These are phyloP conservation scores for Boletus sp. DNA, from an alignment of 1,284 basidiomycete genomes.

Conservation along the genomic window DNA sequence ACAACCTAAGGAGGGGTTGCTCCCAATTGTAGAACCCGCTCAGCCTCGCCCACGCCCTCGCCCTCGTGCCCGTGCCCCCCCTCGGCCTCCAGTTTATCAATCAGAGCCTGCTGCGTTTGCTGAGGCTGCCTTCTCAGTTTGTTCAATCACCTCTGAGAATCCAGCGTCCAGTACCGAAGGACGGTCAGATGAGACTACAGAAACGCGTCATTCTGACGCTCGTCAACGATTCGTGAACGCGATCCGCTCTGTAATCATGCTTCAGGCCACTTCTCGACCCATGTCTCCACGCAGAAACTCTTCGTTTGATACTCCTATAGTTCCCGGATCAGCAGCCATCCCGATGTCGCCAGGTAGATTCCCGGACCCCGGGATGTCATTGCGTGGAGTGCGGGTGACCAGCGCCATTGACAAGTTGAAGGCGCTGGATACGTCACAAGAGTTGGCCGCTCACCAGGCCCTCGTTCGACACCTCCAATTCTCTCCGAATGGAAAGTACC, in stretches of 20 bases:
- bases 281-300: conserved; percentile 31
- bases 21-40: conserved; percentile 26
- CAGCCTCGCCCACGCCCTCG: conserved; percentile 17
- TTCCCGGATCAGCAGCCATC: conserved; percentile 24
- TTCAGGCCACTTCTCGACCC: conserved; percentile 36
- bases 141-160: conserved; percentile 27
- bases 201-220: conserved; percentile 29
- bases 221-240: conserved; percentile 39
- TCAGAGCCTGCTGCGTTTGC: conserved; percentile 21
- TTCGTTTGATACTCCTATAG: conserved; percentile 31
- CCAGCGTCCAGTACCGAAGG: conserved; percentile 30
- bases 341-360: conserved; percentile 34
- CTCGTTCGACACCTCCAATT: conserved; percentile 40
- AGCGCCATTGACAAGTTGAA: conserved; percentile 56
- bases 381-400: conserved; percentile 52
- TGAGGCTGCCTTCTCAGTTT: conserved; percentile 23
- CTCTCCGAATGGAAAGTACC: conserved; percentile 38
- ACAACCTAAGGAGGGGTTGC: conserved; percentile 20
- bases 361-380: conserved; percentile 39
- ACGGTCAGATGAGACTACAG: conserved; percentile 27
- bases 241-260: conserved; percentile 48
- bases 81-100: conserved; percentile 15
- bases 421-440: conserved; percentile 53
- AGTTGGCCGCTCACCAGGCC: conserved; percentile 35
- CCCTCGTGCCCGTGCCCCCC: conserved; percentile 13